phyloP scores from a whole-genome alignment of 805 yeast genomes.

The Kuraishia piskuri region DNA sequence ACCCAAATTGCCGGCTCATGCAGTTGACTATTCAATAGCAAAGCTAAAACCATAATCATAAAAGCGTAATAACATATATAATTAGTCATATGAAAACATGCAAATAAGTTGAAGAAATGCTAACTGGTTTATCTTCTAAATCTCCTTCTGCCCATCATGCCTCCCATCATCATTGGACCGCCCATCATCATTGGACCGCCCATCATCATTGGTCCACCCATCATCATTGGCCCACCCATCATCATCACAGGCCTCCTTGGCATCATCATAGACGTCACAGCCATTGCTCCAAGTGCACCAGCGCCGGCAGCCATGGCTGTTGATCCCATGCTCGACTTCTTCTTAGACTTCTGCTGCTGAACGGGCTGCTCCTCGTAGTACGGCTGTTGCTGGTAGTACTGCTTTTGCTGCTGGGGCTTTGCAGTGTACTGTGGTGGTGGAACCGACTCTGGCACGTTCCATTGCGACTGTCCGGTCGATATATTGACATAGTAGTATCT shows the following conservation, averaged over 20 bases:
- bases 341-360: neutral
- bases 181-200: neutral
- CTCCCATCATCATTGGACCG: neutral
- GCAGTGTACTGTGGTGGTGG: neutral
- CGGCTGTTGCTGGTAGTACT: constrained; percentile 1
- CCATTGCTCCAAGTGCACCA: neutral
- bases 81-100: no score
- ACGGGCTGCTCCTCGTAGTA: neutral
- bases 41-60: no score
- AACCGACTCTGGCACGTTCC: constrained; percentile 58
- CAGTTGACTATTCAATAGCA: no score
- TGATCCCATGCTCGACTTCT: neutral
- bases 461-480: constrained; percentile 56
- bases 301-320: neutral
- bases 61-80: no score
- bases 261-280: neutral
- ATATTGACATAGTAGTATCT: constrained; percentile 56
- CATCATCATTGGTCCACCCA: neutral
- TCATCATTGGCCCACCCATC: neutral
- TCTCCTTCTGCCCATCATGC: neutral
- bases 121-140: neutral
- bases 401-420: neutral
- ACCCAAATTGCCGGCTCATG: no score
- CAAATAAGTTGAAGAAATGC: no score
- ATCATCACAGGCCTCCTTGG: neutral